These are phyloP conservation scores for Aspergillus cavernicola DNA, from an alignment of 495 filamentous ascomycete genomes.

Conservation along the genomic window DNA sequence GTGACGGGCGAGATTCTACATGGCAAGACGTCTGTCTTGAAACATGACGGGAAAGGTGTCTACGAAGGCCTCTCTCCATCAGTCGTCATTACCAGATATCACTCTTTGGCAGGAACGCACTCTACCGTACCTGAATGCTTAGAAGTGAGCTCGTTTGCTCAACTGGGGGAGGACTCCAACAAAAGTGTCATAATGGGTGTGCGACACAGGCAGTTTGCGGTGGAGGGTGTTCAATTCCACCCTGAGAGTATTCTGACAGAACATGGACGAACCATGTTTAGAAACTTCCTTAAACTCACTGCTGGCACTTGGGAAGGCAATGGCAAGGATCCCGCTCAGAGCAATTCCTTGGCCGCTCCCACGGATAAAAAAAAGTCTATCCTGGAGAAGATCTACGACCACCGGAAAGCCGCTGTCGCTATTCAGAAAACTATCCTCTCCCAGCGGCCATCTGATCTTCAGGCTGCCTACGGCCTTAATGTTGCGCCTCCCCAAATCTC, in stretches of 20 bases:
- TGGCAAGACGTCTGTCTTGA: slow-evolving; percentile 88
- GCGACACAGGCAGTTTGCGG: slow-evolving; percentile 80
- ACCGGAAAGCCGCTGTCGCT: slow-evolving; percentile 70
- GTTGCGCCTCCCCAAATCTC: slow-evolving; percentile 81
- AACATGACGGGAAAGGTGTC: slow-evolving; percentile 83
- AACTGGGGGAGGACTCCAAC: slow-evolving; percentile 51
- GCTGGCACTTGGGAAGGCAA: slow-evolving; percentile 90
- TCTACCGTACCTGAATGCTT: slow-evolving; percentile 81
- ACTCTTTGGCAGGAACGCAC: slow-evolving; percentile 92
- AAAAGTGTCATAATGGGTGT: slow-evolving; percentile 93
- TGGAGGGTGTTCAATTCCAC: slow-evolving; percentile 97
- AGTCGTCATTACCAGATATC: slow-evolving; percentile 88
- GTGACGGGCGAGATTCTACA: slow-evolving; percentile 95
- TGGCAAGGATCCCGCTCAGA: slow-evolving; percentile 34
- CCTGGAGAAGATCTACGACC: slow-evolving; percentile 85
- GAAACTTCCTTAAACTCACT: slow-evolving; percentile 83
- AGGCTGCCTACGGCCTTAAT: slow-evolving; percentile 79
- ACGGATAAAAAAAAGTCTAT: slow-evolving; percentile 72
- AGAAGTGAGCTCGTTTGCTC: slow-evolving; percentile 86
- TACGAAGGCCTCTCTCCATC: slow-evolving; percentile 74
- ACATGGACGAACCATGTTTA: slow-evolving; percentile 82
- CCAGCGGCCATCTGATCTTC: slow-evolving; percentile 76
- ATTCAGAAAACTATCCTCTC: slow-evolving; percentile 86
- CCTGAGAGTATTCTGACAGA: slow-evolving; percentile 94
- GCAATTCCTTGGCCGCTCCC: slow-evolving; percentile 19